Evolutionary conservation across 805 yeast species (phyloP).

Genomic region (Candida gorgasii): DNA sequence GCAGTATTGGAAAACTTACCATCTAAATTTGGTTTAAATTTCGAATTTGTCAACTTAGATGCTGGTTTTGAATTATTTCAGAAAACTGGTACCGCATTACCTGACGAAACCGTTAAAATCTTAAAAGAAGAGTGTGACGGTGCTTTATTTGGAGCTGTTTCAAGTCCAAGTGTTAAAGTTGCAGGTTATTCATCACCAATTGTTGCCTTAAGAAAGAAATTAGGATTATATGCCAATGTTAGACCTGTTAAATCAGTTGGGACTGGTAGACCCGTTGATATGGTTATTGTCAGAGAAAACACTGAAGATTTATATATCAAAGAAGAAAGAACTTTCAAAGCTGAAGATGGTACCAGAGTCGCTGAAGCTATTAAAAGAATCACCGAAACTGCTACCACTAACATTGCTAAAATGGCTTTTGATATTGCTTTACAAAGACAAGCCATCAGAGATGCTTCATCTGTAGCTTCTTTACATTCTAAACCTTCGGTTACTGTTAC

Average conservation of each 20-base stretch:
- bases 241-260: conserved; percentile 95
- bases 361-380: conserved; percentile 99
- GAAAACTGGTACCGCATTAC: conserved; percentile 93
- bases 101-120: conserved; percentile 82
- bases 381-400: conserved; percentile 79
- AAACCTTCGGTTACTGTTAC: conserved; percentile 82
- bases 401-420: conserved; percentile 87
- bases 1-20: conserved; percentile 83
- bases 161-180: conserved; percentile 91
- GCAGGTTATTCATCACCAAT: conserved; percentile 98
- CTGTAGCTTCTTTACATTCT: conserved; percentile 31
- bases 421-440: conserved; percentile 93
- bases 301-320: conserved; percentile 97
- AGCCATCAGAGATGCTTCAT: conserved; percentile 60
- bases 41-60: conserved; percentile 82
- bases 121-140: conserved; percentile 88
- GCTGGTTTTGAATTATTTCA: conserved; percentile 96
- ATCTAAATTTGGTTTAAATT: conserved; percentile 69
- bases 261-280: conserved; percentile 89
- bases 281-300: conserved; percentile 98
- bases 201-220: conserved; percentile 94
- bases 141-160: conserved; percentile 96
- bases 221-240: conserved; percentile 94
- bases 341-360: conserved; percentile 79
- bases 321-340: conserved; percentile 77